phyloP scores from a whole-genome alignment of 1,284 basidiomycete genomes.

The Fistulinella staudtii region DNA sequence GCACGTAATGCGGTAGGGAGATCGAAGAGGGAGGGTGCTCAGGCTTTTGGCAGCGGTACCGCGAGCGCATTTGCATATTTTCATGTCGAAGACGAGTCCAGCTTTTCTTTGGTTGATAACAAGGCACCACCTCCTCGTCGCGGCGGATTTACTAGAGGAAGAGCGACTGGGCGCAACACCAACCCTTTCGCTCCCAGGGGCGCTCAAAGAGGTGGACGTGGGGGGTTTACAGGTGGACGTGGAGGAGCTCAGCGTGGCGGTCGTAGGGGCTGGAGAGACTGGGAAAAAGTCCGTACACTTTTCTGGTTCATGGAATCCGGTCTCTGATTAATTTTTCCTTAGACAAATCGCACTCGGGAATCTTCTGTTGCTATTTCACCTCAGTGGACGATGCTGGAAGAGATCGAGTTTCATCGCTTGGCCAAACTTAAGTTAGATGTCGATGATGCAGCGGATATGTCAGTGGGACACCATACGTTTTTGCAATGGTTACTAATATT shows the following conservation, averaged over 20 bases:
- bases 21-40: constrained; percentile 61
- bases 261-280: constrained; percentile 85
- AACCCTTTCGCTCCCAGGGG: constrained; percentile 45
- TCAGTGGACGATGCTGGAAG: constrained; percentile 93
- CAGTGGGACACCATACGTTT: constrained; percentile 31
- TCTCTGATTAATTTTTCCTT: constrained; percentile 8
- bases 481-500: constrained; percentile 1
- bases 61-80: constrained; percentile 97
- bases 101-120: constrained; percentile 95
- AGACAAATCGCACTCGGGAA: constrained; percentile 90
- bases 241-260: constrained; percentile 59
- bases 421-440: constrained; percentile 91
- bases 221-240: constrained; percentile 41
- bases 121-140: constrained; percentile 64
- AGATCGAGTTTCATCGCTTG: constrained; percentile 95
- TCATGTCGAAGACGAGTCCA: constrained; percentile 97
- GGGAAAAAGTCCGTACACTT: constrained; percentile 76
- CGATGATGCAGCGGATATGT: constrained; percentile 87
- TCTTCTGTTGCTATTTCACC: constrained; percentile 91
- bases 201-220: constrained; percentile 39
- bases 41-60: constrained; percentile 77
- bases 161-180: constrained; percentile 45
- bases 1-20: constrained; percentile 48
- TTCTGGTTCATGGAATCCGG: not conserved
- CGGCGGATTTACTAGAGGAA: constrained; percentile 61